Evolutionary conservation across 495 filamentous ascomycete species (phyloP).

Genomic region (Chaetomidium leptoderma): DNA sequence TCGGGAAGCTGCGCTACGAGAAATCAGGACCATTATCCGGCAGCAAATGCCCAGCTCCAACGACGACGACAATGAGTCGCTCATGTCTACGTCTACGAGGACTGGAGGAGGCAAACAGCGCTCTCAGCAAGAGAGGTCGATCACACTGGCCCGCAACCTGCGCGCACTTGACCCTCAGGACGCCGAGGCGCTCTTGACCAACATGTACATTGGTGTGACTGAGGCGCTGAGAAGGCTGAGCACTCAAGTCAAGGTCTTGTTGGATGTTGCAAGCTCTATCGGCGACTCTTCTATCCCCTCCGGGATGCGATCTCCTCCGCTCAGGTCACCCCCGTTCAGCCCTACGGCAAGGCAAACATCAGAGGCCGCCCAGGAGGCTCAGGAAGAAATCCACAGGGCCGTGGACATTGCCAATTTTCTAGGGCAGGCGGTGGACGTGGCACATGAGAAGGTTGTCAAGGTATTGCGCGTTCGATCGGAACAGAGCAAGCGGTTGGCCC

Average conservation of each 20-base stretch:
- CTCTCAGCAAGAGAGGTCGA: slow-evolving; percentile 83
- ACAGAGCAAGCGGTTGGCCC: slow-evolving; percentile 65
- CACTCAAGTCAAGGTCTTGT: slow-evolving; percentile 89
- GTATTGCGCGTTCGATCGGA: slow-evolving; percentile 88
- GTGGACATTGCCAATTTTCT: slow-evolving; percentile 93
- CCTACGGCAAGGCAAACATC: slow-evolving; percentile 37
- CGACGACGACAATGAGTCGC: slow-evolving; percentile 88
- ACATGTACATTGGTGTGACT: slow-evolving; percentile 79
- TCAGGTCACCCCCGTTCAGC: slow-evolving; percentile 48
- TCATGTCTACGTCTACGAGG: slow-evolving; percentile 81
- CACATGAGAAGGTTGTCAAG: slow-evolving; percentile 87
- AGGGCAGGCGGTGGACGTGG: slow-evolving; percentile 87
- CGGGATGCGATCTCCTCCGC: slow-evolving; percentile 46
- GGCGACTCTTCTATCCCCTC: slow-evolving; percentile 33
- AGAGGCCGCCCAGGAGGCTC: slow-evolving; percentile 41
- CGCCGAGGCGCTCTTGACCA: slow-evolving; percentile 78
- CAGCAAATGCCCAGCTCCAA: slow-evolving; percentile 81
- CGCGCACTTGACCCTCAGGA: slow-evolving; percentile 77
- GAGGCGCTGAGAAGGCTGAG: slow-evolving; percentile 80
- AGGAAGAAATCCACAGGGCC: slow-evolving; percentile 78
- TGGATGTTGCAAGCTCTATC: slow-evolving; percentile 86
- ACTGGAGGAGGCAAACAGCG: slow-evolving; percentile 62
- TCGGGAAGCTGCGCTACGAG: slow-evolving; percentile 78
- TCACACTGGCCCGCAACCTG: slow-evolving; percentile 84
- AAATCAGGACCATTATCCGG: slow-evolving; percentile 83